Evolutionary conservation across 495 filamentous ascomycete species (phyloP).

Genomic region (Neohortaea acidophila): DNA sequence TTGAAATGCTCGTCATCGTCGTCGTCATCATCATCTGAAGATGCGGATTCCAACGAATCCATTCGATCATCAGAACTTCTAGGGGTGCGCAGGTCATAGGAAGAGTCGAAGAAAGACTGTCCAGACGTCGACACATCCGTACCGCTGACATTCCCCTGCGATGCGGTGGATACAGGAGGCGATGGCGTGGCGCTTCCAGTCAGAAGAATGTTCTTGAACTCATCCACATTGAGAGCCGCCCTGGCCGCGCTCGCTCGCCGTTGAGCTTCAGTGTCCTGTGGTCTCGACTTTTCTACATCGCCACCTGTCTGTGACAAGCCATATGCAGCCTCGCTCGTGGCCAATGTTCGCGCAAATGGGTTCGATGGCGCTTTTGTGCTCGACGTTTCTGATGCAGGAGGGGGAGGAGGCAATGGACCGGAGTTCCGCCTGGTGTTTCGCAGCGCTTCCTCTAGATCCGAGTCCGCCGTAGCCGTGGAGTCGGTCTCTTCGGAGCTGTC

Average conservation of each 20-base stretch:
- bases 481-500: slow-evolving; percentile 9
- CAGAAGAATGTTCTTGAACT: slow-evolving; percentile 27
- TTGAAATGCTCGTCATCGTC: slow-evolving; percentile 21
- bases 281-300: slow-evolving; percentile 2
- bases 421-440: slow-evolving; percentile 15
- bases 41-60: no score
- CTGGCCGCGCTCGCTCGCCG: slow-evolving; percentile 4
- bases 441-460: slow-evolving; percentile 12
- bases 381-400: not conserved
- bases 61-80: slow-evolving; percentile 22
- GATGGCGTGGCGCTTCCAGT: slow-evolving; percentile 21
- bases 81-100: slow-evolving; percentile 22
- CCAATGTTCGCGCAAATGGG: slow-evolving; percentile 25
- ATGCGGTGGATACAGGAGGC: slow-evolving; percentile 4
- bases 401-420: not conserved
- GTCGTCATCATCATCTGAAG: slow-evolving; percentile 20
- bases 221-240: slow-evolving; percentile 24
- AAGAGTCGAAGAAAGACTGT: slow-evolving; percentile 25
- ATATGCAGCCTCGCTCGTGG: slow-evolving; percentile 21
- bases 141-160: not conserved
- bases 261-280: not conserved
- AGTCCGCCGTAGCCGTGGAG: slow-evolving; percentile 6
- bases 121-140: slow-evolving; percentile 20
- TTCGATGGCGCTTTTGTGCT: slow-evolving; percentile 16
- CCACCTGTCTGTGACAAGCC: not conserved